phyloP scores from a whole-genome alignment of 2,329 filamentous ascomycete species.

The Taxawa tesnikishii region DNA sequence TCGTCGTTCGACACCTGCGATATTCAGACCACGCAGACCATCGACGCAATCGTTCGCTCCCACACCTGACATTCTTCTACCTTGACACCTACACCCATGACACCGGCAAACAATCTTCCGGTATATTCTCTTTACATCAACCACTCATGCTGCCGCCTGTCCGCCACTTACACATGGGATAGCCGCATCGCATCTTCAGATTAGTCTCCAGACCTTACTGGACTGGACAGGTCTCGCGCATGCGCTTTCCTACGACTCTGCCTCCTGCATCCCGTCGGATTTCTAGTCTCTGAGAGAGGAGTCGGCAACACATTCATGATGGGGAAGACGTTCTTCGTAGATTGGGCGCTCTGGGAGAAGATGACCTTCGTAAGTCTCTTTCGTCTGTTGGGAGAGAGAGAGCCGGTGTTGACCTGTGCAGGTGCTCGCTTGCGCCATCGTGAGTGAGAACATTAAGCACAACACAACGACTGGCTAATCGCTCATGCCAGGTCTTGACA shows the following conservation, averaged over 20 bases:
- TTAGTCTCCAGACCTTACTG: neutral
- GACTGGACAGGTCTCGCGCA: neutral
- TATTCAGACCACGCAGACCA: too few species aligned
- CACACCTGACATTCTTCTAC: too few species aligned
- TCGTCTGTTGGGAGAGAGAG: too few species aligned
- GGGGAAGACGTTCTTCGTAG: slow-evolving; percentile 26
- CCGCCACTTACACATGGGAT: neutral
- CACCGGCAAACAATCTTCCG: too few species aligned
- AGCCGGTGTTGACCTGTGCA: slow-evolving; percentile 23
- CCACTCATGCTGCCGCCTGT: neutral
- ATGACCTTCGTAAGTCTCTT: slow-evolving; percentile 65
- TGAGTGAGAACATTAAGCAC: slow-evolving; percentile 18
- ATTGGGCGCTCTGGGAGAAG: slow-evolving; percentile 76
- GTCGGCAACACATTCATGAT: slow-evolving; percentile 1
- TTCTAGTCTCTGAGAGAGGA: too few species aligned
- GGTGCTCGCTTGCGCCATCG: slow-evolving; percentile 62
- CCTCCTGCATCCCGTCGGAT: too few species aligned
- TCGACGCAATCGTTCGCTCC: too few species aligned
- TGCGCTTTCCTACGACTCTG: neutral
- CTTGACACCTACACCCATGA: too few species aligned
- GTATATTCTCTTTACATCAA: too few species aligned
- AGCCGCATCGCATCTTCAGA: neutral
- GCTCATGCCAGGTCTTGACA: slow-evolving; percentile 40
- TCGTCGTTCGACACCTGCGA: too few species aligned
- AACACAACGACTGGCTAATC: too few species aligned